phyloP scores from a whole-genome alignment of 2,329 filamentous ascomycete species.

The Fusarium paranaense region DNA sequence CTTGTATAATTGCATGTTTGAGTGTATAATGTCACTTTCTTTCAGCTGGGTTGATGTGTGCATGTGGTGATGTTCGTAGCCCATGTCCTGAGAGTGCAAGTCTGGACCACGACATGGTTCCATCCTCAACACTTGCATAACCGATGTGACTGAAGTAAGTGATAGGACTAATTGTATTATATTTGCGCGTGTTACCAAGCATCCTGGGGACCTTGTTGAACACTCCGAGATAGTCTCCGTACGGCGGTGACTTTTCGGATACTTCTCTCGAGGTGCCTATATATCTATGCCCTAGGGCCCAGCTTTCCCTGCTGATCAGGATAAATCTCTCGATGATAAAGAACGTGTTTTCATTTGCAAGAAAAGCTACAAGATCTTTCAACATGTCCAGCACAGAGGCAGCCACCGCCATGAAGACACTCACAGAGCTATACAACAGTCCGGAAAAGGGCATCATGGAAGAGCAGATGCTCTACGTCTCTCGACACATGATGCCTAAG shows the following conservation, averaged over 20 bases:
- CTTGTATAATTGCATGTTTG: neutral
- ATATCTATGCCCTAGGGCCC: neutral
- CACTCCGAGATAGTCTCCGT: slow-evolving; percentile 23
- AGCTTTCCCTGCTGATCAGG: rapidly evolving
- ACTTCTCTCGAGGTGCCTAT: slow-evolving; percentile 19
- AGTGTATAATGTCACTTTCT: neutral
- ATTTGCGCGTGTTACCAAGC: neutral
- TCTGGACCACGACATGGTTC: neutral
- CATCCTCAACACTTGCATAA: neutral
- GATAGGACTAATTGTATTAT: neutral
- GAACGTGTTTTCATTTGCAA: neutral
- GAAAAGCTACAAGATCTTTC: neutral
- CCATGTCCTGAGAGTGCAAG: neutral
- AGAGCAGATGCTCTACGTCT: slow-evolving; percentile 32
- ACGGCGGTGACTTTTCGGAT: slow-evolving; percentile 35
- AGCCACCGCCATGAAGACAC: slow-evolving; percentile 14
- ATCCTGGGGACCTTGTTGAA: slow-evolving; percentile 1
- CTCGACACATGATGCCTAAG: slow-evolving; percentile 28
- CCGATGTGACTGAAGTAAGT: neutral
- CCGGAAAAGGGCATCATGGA: slow-evolving; percentile 27
- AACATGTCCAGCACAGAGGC: slow-evolving; percentile 20
- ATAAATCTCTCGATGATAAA: neutral
- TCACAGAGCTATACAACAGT: slow-evolving; percentile 29
- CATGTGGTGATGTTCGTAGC: neutral
- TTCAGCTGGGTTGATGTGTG: neutral